Base-by-base conservation (phyloP, 768 basidiomycete species). In the Mycena haematopus region DNA sequence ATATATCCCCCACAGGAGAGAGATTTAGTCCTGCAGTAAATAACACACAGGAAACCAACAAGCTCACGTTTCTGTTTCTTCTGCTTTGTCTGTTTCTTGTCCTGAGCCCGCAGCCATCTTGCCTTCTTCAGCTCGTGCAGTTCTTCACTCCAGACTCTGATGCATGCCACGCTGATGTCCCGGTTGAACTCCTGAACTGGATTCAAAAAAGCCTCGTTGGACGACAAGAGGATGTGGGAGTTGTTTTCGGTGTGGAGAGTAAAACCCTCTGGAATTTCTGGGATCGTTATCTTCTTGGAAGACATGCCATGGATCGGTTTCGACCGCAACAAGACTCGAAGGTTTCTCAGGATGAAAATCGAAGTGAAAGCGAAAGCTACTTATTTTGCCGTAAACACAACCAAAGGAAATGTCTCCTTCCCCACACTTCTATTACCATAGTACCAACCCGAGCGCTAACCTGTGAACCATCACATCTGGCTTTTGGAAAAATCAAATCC, bases 111-210 rank as follows among this genome's bases (percentile, higher is more conserved):
- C 67, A 73, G 78, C 86, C 89, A 93, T 68, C 78, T 84, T 62
- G 74, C 78, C 71, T 86, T 81, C 77, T 90, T 94, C 57, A 78
- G 77, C 71, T 76, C 81, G 71, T 90, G 84, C 42, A 85, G 55
- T 58, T 87, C 79, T 70, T 95, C 91, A 62, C 91, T 90, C 95
- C 95, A 99, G 4, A 88, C 86, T 31, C 88, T 82, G 58, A 99
- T 98, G 66, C 91, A 91, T 22, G 95, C 93, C 45, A 98, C 88
- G 66, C 92, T 95, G 49, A 93, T 75, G 76, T 99, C 97, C 40
- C 97, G 84, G 77, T 99, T 99, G 81, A 97, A 99, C 75, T 99
- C 94, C 73, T 99, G 97, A 14, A 98, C 90, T 7, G 97, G 96
- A 72, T 99, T 99, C 63, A 99, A 77, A 75, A 99, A 99, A 2